Base-by-base conservation (phyloP, 805 yeast genomes). In the Yarrowia porcina region DNA sequence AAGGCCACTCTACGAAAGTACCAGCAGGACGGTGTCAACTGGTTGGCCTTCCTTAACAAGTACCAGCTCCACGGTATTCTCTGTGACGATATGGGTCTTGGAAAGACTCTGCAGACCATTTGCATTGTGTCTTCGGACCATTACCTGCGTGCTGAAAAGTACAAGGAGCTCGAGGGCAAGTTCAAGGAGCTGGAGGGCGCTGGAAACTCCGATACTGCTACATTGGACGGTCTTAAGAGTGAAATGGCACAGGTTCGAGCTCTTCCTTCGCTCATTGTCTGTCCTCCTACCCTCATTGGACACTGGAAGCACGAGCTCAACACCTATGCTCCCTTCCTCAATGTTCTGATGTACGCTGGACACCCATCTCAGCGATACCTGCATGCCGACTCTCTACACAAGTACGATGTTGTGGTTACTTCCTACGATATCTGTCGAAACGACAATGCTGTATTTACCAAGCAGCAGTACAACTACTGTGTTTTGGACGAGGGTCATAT, bases 11-110 rank as follows among this genome's bases (percentile, higher is more conserved):
- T 94, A 66, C 84, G 99, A 72, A 88, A 89, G 66, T 94, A 94
- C 72, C 99, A 94, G 76, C 98, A 94, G 73, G 98, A 94, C 65
- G 99, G 99, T 74, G 96, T 94, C 38, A 94, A 93, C 73, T 94
- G 99, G 99, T 79, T 94, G 61, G 97, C 97, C 9, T 94, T 94
- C 71, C 80, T 94, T 70, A 94, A 94, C 76, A 89, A 89, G 70
- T 94, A 94, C 72, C 97, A 93, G 73, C 78, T 94, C 61, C 99
- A 94, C 76, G 99, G 99, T 61, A 93, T 94, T 70, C 79, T 94
- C 54, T 94, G 99, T 83, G 99, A 94, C 73, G 99, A 94, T 84
- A 94, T 94, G 99, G 99, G 99, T 7, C 80, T 94, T 30, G 99
- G 99, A 60, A 94, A 94, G 73, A 94, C 99, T 0, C 79, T 94